Evolutionary conservation across 495 filamentous ascomycete species (phyloP).

Genomic region (Cetradonia linearis): DNA sequence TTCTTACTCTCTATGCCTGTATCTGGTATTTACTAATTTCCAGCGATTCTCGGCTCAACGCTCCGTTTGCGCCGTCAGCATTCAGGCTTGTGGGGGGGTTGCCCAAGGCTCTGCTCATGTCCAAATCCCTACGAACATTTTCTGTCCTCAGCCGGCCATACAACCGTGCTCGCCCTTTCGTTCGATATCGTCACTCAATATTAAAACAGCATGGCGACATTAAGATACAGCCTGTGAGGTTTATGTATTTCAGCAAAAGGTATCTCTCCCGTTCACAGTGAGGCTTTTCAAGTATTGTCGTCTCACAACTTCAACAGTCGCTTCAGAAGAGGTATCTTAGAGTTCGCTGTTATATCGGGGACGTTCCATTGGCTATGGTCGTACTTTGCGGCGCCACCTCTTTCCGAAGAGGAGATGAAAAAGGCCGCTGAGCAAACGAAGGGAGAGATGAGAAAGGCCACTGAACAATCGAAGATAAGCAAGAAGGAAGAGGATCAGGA

Average conservation of each 20-base stretch:
- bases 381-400: background rate
- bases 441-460: conserved; percentile 1
- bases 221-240: conserved; percentile 10
- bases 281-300: background rate
- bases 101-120: conserved; percentile 22
- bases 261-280: background rate
- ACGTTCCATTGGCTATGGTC: background rate
- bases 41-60: background rate
- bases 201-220: conserved; percentile 9
- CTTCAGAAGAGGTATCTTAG: background rate
- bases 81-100: conserved; percentile 10
- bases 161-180: background rate
- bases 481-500: background rate
- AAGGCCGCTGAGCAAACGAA: background rate
- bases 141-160: conserved; percentile 17
- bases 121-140: conserved; percentile 23
- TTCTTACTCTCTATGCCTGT: background rate
- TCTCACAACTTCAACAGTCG: conserved; percentile 5
- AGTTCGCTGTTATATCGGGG: background rate
- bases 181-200: conserved; percentile 16
- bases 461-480: background rate
- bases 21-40: background rate
- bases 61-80: background rate
- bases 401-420: conserved; percentile 15
- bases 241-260: background rate